Conservation (phyloP, 116 monocot genomes). For the Papilionanthe hybrid region DNA sequence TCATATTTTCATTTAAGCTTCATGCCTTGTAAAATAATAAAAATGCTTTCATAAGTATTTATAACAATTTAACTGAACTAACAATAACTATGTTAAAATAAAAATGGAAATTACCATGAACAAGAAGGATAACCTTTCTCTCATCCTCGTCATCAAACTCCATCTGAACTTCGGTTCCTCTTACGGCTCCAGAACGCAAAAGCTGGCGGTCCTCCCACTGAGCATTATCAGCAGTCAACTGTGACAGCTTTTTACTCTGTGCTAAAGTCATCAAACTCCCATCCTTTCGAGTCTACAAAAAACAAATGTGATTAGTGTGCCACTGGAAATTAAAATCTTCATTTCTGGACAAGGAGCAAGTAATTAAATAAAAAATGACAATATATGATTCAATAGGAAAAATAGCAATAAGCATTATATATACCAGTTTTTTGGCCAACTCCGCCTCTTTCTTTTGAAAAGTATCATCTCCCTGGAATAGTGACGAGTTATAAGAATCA, state of each 20-base stretch:
- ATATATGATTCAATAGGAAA: conserved; percentile 4
- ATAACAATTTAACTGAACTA: background rate
- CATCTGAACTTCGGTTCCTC: conserved; percentile 88
- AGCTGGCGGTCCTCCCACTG: conserved; percentile 98
- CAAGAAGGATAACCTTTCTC: conserved; percentile 95
- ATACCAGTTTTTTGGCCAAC: conserved; percentile 83
- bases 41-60: background rate
- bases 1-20: background rate
- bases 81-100: background rate
- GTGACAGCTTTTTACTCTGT: conserved; percentile 92
- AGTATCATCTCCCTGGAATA: conserved; percentile 59
- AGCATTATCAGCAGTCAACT: conserved; percentile 94
- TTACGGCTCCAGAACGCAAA: conserved; percentile 91
- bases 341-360: background rate
- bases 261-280: conserved; percentile 84
- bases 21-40: background rate
- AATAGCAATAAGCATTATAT: background rate
- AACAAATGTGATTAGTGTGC: conserved; percentile 1
- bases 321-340: background rate
- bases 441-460: conserved; percentile 76
- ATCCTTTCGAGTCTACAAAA: conserved; percentile 64
- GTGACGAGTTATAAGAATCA: conserved; percentile 60
- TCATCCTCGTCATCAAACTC: conserved; percentile 98
- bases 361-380: background rate
- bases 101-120: conserved; percentile 71